Base-by-base conservation (phyloP, 768 basidiomycete genomes). In the Hirschioporus abietinus region DNA sequence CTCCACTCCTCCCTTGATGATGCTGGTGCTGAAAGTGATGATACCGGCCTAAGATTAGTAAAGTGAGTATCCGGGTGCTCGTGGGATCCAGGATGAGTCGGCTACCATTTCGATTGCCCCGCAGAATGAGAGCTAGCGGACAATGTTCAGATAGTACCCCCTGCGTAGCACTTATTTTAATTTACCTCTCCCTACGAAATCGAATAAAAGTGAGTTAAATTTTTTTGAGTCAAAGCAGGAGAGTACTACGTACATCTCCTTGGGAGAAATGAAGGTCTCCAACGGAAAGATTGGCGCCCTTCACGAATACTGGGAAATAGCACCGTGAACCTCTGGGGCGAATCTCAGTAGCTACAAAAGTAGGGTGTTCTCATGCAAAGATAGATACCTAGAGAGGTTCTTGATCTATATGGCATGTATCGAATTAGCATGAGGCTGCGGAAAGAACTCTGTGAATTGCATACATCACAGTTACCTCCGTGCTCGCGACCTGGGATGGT, bases 231-330 rank as follows among this genome's bases (percentile, higher is more conserved):
- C 3, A 24, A 8, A 23, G 1, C 20, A 58, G 6, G 65, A 15
- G 12, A 0, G 35, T 61, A 24, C 3, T 52, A 74, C 80, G 34
- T 66, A 81, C 88, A 78, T 92, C 91, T 24, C 89, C 90, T 73
- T 92, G 89, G 18, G 88, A 90, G 75, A 91, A 92, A 72, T 93
- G 91, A 26, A 91, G 77, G 73, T 92, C 91, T 1, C 91, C 91
- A 23, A 92, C 87, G 0, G 90, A 90, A 1, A 93, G 78, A 67
- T 91, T 90, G 1, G 91, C 91, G 6, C 90, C 91, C 60, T 86
- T 80, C 35, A 93, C 78, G 70, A 89, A 93, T 1, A 93, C 91
- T 1, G 91, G 91, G 78, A 91, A 86, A 72, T 90, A 90, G 74
- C 86, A 88, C 1, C 86, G 82, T 26, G 89, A 90, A 2, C 89